phyloP scores from a whole-genome alignment of 2,329 filamentous ascomycete species.

The Neopestalotiopsis sp. region DNA sequence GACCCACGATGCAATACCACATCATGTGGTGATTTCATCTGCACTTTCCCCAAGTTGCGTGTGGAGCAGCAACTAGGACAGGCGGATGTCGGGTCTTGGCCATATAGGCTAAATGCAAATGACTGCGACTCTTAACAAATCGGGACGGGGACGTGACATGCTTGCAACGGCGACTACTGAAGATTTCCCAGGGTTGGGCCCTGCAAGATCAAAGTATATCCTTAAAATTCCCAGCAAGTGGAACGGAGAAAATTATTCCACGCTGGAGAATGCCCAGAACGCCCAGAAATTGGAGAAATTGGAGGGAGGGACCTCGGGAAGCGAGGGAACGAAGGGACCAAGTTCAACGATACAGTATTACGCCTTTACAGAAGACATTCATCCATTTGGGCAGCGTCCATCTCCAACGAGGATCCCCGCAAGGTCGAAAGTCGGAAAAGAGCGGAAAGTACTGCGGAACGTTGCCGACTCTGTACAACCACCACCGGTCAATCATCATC shows the following conservation, averaged over 20 bases:
- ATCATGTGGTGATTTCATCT: background rate
- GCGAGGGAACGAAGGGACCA: background rate
- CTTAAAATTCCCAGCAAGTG: background rate
- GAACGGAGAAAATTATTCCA: background rate
- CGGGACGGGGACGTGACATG: background rate
- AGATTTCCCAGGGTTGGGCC: background rate
- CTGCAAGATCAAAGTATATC: background rate
- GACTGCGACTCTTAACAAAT: background rate
- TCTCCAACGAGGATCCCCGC: background rate
- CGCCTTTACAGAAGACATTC: too few species aligned
- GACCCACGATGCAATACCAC: background rate
- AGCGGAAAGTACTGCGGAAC: background rate
- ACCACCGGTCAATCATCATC: background rate
- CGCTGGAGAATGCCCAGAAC: background rate
- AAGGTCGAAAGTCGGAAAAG: background rate
- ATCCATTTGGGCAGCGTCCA: background rate
- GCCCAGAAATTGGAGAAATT: background rate
- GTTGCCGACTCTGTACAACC: background rate
- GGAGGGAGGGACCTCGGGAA: background rate
- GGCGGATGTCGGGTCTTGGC: too few species aligned
- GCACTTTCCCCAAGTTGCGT: background rate
- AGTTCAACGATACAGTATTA: background rate
- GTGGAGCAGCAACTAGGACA: background rate
- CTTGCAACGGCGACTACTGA: background rate
- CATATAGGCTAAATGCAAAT: background rate